Conservation (phyloP, 116 monocot species). For the Trichopus zeylanicus region DNA sequence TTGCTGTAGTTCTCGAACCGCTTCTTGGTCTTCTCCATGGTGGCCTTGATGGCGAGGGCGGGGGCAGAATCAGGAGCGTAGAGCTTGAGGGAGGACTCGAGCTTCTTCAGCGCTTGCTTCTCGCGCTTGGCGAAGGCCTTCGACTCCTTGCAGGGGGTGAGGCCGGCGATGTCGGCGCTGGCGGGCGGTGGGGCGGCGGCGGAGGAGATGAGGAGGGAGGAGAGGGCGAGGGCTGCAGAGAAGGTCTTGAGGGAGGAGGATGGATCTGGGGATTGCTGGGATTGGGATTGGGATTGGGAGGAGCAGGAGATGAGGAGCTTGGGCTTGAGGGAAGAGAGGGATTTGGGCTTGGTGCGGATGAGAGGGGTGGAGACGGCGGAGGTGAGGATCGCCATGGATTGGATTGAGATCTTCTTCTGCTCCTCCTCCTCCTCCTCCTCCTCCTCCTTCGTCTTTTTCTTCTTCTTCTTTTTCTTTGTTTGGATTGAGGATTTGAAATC, state of each 20-base stretch:
- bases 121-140: constrained; percentile 96
- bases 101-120: constrained; percentile 82
- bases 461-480: too few species aligned
- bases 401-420: too few species aligned
- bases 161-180: constrained; percentile 86
- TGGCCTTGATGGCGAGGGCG: constrained; percentile 86
- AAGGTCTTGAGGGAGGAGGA: constrained; percentile 45
- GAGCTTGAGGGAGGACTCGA: constrained; percentile 67
- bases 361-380: constrained; percentile 43
- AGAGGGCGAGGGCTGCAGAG: constrained; percentile 86
- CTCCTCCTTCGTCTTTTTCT: constrained; percentile 3
- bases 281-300: constrained; percentile 12
- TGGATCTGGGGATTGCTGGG: constrained; percentile 5
- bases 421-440: too few species aligned
- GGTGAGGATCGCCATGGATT: constrained; percentile 43
- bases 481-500: too few species aligned
- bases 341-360: too few species aligned
- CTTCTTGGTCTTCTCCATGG: constrained; percentile 89
- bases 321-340: constrained; percentile 14
- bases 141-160: constrained; percentile 98
- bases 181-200: constrained; percentile 63
- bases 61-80: constrained; percentile 92
- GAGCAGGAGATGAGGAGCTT: background rate
- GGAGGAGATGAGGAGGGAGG: constrained; percentile 66
- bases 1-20: constrained; percentile 98